phyloP scores from a whole-genome alignment of 2,329 filamentous ascomycete genomes.

The Xylaria sp. region DNA sequence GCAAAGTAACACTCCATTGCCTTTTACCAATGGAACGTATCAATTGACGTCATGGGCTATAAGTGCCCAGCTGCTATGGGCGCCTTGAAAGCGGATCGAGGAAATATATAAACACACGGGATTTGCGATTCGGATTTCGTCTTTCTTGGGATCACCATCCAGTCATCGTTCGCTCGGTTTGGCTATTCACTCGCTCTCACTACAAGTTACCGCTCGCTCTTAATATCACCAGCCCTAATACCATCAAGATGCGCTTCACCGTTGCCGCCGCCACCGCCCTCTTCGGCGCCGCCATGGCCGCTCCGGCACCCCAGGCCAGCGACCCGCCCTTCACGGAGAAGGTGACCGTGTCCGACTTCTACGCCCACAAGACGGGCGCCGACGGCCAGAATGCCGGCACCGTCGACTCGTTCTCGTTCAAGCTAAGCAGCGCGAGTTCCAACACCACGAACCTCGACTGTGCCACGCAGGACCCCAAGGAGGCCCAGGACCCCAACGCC shows the following conservation, averaged over 20 bases:
- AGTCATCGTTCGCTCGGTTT: background rate
- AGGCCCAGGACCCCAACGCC: no score
- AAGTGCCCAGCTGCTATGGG: no score
- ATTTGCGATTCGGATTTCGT: background rate
- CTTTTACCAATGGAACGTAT: background rate
- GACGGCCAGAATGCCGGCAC: constrained; percentile 1
- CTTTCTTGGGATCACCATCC: background rate
- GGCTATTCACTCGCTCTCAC: constrained; percentile 1
- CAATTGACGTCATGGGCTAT: background rate
- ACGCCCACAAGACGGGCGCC: constrained; percentile 26
- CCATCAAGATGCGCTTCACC: constrained; percentile 31
- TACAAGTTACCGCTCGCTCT: background rate
- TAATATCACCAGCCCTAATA: background rate
- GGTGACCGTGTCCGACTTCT: constrained; percentile 29
- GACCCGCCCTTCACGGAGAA: constrained; percentile 25
- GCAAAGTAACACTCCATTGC: background rate
- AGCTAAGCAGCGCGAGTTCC: constrained; percentile 7
- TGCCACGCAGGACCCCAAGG: no score
- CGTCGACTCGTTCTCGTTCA: constrained; percentile 19
- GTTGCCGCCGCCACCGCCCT: constrained; percentile 24
- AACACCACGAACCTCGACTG: constrained; percentile 17
- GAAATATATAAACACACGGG: background rate
- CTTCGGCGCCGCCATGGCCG: constrained; percentile 21
- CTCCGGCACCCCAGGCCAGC: background rate
- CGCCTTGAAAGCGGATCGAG: no score